A percentile compares a stretch with the other conserved stretches of the same genome.
These are phyloP conservation scores for Medicago ruthenica DNA, from an alignment of 306 rosid genomes.

Conservation along the genomic window DNA sequence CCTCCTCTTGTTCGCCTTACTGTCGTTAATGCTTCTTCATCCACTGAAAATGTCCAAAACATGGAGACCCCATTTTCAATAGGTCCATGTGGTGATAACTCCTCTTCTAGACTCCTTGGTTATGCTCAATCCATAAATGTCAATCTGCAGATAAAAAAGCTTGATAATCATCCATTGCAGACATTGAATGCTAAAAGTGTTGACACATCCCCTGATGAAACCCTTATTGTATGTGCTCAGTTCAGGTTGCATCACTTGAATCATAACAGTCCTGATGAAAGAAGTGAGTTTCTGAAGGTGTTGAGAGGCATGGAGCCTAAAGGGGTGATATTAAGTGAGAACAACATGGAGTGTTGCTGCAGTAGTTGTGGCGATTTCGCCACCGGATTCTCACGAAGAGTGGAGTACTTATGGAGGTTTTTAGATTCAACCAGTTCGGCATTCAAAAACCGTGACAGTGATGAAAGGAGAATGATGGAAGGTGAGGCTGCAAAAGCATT, in stretches of 20 bases:
- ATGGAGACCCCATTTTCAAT: constrained; percentile 64
- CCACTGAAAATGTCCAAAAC: constrained; percentile 53
- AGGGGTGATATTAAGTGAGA: constrained; percentile 78
- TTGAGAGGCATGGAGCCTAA: constrained; percentile 69
- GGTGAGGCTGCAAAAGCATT: constrained; percentile 86
- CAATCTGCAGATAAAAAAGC: constrained; percentile 69
- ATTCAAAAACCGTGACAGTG: constrained; percentile 79
- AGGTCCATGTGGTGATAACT: constrained; percentile 83
- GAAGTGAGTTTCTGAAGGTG: constrained; percentile 59
- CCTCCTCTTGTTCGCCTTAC: constrained; percentile 85
- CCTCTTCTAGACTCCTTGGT: constrained; percentile 65
- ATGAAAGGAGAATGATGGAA: constrained; percentile 87
- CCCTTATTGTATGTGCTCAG: constrained; percentile 74
- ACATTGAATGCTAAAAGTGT: constrained; percentile 54
- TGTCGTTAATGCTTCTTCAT: constrained; percentile 54
- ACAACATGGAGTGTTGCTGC: constrained; percentile 84
- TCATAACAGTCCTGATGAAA: constrained; percentile 69
- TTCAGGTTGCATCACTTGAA: constrained; percentile 77
- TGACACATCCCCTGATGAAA: constrained; percentile 57
- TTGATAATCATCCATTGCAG: constrained; percentile 62
- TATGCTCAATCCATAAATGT: constrained; percentile 73
- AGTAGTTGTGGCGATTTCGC: constrained; percentile 69
- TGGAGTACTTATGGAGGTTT: constrained; percentile 80
- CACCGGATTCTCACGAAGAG: constrained; percentile 59
- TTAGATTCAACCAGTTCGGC: constrained; percentile 83